Percentiles rank a stretch among this genome's conserved stretches.
Conservation (phyloP, 208 protist genomes). For the Borovskyia barvae region DNA sequence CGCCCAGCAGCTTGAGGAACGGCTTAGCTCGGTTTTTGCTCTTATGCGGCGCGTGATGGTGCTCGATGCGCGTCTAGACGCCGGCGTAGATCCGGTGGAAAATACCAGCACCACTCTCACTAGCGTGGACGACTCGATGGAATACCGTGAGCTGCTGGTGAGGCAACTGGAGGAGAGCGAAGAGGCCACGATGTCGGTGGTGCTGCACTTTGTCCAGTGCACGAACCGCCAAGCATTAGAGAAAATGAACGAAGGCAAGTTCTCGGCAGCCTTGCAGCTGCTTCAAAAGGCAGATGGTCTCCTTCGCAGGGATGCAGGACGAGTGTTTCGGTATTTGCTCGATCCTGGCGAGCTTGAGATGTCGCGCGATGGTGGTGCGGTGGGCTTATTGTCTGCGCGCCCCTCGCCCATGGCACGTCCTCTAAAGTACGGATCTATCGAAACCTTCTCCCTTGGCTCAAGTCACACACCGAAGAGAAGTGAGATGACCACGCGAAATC, state of each 20-base stretch:
- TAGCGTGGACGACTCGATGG: not conserved
- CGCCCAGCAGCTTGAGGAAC: constrained; percentile 13
- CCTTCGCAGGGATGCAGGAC: constrained; percentile 38
- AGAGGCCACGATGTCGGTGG: constrained; percentile 11
- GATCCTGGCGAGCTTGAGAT: constrained; percentile 25
- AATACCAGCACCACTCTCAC: not conserved
- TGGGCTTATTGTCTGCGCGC: too few relatives aligned
- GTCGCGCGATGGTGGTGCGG: not conserved
- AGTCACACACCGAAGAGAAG: too few relatives aligned
- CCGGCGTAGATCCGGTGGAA: not conserved
- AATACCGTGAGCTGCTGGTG: constrained; percentile 12
- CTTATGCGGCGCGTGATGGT: constrained; percentile 27
- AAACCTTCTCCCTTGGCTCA: too few relatives aligned
- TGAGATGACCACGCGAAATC: not conserved
- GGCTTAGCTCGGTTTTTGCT: constrained; percentile 17
- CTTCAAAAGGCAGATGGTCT: constrained; percentile 40
- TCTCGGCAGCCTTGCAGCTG: constrained; percentile 52
- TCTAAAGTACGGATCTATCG: too few relatives aligned
- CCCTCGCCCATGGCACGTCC: too few relatives aligned
- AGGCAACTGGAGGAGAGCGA: constrained; percentile 16
- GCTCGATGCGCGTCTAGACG: constrained; percentile 10
- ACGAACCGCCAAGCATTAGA: constrained; percentile 41
- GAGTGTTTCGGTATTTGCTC: constrained; percentile 36
- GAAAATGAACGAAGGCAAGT: constrained; percentile 57
- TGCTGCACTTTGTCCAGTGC: constrained; percentile 19